Percentiles rank a stretch among this genome's conserved stretches.
Evolutionary conservation across 208 protist species (phyloP).

Genomic region (Acanthamoeba castellanii): DNA sequence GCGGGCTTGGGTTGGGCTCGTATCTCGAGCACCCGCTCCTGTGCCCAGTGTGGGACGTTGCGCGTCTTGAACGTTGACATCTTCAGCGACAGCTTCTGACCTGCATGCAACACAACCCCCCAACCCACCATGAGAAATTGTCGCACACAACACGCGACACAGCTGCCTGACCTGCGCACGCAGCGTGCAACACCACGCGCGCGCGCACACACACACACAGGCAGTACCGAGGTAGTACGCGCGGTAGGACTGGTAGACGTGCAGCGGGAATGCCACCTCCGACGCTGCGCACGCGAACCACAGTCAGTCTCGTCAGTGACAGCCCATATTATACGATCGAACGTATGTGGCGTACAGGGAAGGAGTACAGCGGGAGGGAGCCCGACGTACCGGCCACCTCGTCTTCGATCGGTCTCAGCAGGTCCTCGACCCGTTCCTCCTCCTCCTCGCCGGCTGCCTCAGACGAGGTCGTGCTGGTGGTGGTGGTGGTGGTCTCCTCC

Average conservation of each 20-base stretch:
- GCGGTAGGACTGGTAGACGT: conserved; percentile 34
- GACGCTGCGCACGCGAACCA: too few species aligned
- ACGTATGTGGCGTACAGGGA: too few species aligned
- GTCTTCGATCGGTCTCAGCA: neutral
- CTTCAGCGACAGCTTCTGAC: conserved; percentile 40
- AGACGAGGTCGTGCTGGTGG: neutral
- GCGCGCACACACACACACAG: too few species aligned
- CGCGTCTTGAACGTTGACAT: conserved; percentile 56
- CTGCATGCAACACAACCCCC: neutral
- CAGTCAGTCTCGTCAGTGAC: too few species aligned
- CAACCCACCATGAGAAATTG: too few species aligned
- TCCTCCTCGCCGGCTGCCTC: neutral
- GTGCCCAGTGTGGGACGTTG: conserved; percentile 17
- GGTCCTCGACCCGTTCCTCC: neutral
- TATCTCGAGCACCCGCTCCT: neutral
- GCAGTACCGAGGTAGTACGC: conserved; percentile 15
- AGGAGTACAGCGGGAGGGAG: too few species aligned
- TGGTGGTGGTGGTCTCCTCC: neutral
- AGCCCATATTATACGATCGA: too few species aligned
- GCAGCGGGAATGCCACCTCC: conserved; percentile 2
- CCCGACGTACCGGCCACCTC: neutral
- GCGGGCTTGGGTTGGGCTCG: neutral
- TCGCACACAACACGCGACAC: too few species aligned
- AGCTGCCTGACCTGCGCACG: too few species aligned
- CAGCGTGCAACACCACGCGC: too few species aligned